A percentile compares a stretch with the other conserved stretches of the same genome.
phyloP scores from a whole-genome alignment of 306 rosid species.

The Pyrus betulifolia region DNA sequence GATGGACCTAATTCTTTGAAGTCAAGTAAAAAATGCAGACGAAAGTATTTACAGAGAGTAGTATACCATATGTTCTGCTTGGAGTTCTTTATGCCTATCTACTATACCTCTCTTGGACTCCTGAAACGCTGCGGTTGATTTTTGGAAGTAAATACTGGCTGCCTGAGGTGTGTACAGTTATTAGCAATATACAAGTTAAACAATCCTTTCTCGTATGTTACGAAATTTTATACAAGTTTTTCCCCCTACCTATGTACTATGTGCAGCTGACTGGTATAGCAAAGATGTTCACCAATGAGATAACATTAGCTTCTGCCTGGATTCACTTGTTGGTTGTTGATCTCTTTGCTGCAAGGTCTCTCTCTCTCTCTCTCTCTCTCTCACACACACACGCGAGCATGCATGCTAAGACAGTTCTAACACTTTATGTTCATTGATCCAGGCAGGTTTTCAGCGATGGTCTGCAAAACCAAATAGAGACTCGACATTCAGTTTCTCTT shows the following conservation, averaged over 20 bases:
- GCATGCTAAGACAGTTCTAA: not conserved
- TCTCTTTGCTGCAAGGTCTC: constrained; percentile 92
- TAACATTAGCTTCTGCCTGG: constrained; percentile 96
- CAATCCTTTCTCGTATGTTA: not conserved
- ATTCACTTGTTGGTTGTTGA: constrained; percentile 85
- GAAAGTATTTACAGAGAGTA: constrained; percentile 57
- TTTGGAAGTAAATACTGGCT: constrained; percentile 79
- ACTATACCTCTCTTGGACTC: constrained; percentile 86
- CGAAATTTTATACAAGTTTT: not conserved
- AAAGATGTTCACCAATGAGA: constrained; percentile 84
- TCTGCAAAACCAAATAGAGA: constrained; percentile 61
- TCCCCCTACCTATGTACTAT: not conserved
- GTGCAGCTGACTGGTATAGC: constrained; percentile 73
- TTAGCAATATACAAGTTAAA: not conserved
- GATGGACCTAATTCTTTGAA: constrained; percentile 8
- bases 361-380: constrained; percentile 2
- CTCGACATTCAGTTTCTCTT: constrained; percentile 75
- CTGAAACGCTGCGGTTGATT: constrained; percentile 56
- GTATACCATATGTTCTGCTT: constrained; percentile 56
- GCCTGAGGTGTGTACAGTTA: constrained; percentile 65
- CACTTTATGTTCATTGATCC: constrained; percentile 14
- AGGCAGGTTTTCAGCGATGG: constrained; percentile 84
- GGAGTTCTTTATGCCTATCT: constrained; percentile 82
- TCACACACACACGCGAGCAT: not conserved
- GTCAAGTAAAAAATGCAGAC: constrained; percentile 50